A percentile compares a stretch with the other conserved stretches of the same genome.
Conservation (phyloP, 2,329 filamentous ascomycete species). For the Dothiorella sarmentorum region DNA sequence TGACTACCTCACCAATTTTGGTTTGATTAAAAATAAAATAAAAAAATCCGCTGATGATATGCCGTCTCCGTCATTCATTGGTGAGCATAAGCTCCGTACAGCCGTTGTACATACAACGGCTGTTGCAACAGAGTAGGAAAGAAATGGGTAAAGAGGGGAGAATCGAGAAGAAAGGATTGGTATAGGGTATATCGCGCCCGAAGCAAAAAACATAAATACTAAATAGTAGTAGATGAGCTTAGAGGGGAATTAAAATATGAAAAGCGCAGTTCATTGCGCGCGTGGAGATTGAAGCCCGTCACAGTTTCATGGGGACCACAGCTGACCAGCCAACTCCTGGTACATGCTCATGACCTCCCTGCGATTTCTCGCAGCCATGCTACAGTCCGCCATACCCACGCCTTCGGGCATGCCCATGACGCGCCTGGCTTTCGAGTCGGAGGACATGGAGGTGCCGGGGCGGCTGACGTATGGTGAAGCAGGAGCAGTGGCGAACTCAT, state of each 20-base stretch:
- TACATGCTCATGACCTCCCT: conserved; percentile 10
- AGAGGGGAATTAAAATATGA: background rate
- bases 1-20: background rate
- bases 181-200: conserved; percentile 12
- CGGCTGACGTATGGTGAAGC: background rate
- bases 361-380: background rate
- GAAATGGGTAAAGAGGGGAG: background rate
- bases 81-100: too few species aligned
- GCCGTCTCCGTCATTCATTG: too few species aligned
- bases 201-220: background rate
- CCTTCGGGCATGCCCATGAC: conserved; percentile 3
- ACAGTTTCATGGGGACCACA: background rate
- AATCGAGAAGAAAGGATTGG: background rate
- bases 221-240: background rate
- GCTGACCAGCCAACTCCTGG: background rate
- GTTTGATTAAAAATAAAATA: background rate
- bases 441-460: background rate
- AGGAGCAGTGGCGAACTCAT: background rate
- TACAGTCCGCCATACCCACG: background rate
- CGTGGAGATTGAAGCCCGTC: too few species aligned
- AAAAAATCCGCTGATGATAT: too few species aligned
- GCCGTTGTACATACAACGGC: too few species aligned
- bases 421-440: background rate
- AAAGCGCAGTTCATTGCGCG: background rate
- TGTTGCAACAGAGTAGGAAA: background rate